phyloP scores from a whole-genome alignment of 495 filamentous ascomycete species.

The Cryomyces antarcticus region DNA sequence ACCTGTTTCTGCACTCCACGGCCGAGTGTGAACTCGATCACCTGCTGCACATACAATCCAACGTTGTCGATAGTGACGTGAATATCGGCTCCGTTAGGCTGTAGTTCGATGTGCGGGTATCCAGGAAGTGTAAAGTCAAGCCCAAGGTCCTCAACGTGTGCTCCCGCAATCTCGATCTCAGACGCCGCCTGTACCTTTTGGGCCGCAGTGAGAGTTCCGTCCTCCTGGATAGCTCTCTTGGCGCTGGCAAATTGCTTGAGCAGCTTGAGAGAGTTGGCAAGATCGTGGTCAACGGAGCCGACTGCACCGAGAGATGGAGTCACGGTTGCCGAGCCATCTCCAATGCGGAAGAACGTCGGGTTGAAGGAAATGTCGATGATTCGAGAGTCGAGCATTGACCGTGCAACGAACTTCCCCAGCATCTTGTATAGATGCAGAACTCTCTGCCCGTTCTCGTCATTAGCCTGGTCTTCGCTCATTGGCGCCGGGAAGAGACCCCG shows the following conservation, averaged over 20 bases:
- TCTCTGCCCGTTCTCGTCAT: constrained; percentile 57
- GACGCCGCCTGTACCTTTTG: constrained; percentile 51
- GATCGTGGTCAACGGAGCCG: constrained; percentile 66
- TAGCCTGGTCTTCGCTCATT: constrained; percentile 58
- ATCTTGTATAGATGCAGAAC: constrained; percentile 77
- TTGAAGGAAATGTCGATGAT: constrained; percentile 98
- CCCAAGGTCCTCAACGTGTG: constrained; percentile 64
- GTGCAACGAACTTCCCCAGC: constrained; percentile 91
- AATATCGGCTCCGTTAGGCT: constrained; percentile 48
- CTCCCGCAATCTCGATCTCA: constrained; percentile 50
- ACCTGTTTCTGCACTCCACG: constrained; percentile 73
- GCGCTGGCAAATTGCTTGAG: constrained; percentile 71
- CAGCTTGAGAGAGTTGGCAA: constrained; percentile 69
- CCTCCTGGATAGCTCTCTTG: constrained; percentile 61
- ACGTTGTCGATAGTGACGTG: constrained; percentile 80
- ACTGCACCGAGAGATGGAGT: constrained; percentile 81
- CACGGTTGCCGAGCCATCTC: constrained; percentile 49
- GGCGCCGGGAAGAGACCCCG: constrained; percentile 84
- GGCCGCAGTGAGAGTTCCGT: constrained; percentile 35
- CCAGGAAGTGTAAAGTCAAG: constrained; percentile 91
- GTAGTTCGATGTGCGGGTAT: constrained; percentile 73
- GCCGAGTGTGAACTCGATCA: constrained; percentile 81
- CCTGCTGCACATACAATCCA: constrained; percentile 63
- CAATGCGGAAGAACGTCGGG: constrained; percentile 90
- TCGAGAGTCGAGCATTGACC: constrained; percentile 93